Base-by-base conservation (phyloP, 306 rosid species). In the Castanea mollissima region DNA sequence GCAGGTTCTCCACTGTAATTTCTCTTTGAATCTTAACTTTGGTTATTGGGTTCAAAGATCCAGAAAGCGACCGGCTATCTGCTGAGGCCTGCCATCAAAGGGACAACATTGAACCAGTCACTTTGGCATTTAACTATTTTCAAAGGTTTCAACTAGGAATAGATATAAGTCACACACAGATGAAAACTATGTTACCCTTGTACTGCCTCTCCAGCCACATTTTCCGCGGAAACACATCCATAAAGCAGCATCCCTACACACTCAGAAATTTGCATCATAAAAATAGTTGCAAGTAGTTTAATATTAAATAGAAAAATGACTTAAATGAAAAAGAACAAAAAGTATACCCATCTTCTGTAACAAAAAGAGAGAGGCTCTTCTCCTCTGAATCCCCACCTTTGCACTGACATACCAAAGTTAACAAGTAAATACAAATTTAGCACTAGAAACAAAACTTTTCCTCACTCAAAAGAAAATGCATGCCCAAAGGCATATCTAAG, bases 181-280 rank as follows among this genome's bases (percentile, higher is more conserved):
- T 78, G 46, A 72, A 76, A 76, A 75, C 21, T 59, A 83, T 65
- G 84, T 77, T 83, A 95, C 99, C 91, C 67, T 84, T 14, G 88
- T 85, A 80, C 85, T 80, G 84, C 98, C 99, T 87, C 55, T 84
- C 97, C 98, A 95, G 44, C 97, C 99, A 87, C 99, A 95, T 74
- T 78, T 91, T 75, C 44, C 97, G 11, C 96, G 97, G 83, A 90
- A 91, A 75, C 98, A 95, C 21, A 5, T 55, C 99, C 99, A 95
- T 63, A 78, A 69, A 75, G 98, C 98, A 46, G 86, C 69, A 76
- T 86, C 90, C 78, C 99, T 90, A 79, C 46, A 68, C 68, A 81
- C 58, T 78, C 86, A 88, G 38, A 83, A 62, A 71, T 32, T 12
- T 20, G 3, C 75, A 76, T 29, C 62, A 79, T 74, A 83, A 72